phyloP scores from a whole-genome alignment of 1,284 basidiomycete species.

The Ganoderma lingzhi region DNA sequence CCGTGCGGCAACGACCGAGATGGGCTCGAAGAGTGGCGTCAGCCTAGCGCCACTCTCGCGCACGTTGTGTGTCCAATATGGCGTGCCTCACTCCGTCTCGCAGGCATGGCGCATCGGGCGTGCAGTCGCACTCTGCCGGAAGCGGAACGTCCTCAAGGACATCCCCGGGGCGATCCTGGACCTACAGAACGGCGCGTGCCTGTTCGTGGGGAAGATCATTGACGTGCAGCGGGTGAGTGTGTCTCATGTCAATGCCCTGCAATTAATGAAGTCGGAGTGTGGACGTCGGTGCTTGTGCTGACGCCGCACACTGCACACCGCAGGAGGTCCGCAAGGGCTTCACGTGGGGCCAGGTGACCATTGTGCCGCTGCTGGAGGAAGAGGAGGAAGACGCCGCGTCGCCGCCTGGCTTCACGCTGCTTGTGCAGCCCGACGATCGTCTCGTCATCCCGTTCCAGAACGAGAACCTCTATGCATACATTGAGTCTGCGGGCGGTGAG shows the following conservation, averaged over 20 bases:
- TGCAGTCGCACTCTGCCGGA: conserved; percentile 40
- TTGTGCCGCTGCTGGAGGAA: conserved; percentile 53
- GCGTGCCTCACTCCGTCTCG: conserved; percentile 55
- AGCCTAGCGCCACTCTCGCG: conserved; percentile 49
- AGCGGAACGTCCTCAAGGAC: conserved; percentile 48
- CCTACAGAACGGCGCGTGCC: conserved; percentile 55
- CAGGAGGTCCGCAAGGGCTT: conserved; percentile 44
- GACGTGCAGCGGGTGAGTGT: conserved; percentile 51
- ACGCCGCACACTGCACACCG: not conserved
- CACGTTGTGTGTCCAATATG: conserved; percentile 47
- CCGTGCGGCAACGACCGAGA: conserved; percentile 43
- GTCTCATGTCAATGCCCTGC: not conserved
- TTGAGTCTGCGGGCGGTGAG: conserved; percentile 46
- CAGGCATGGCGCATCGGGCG: conserved; percentile 64
- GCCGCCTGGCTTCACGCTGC: conserved; percentile 17
- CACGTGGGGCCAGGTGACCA: conserved; percentile 56
- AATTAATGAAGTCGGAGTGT: not conserved
- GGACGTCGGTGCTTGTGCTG: not conserved
- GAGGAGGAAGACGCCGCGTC: conserved; percentile 49
- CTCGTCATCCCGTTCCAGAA: conserved; percentile 63
- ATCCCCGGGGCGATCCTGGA: conserved; percentile 59
- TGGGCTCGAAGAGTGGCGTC: conserved; percentile 55
- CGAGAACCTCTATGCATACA: conserved; percentile 59
- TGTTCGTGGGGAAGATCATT: conserved; percentile 63
- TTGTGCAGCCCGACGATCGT: conserved; percentile 34